Conservation (phyloP, 257 asterid genomes). For the Pogostemon cablin region DNA sequence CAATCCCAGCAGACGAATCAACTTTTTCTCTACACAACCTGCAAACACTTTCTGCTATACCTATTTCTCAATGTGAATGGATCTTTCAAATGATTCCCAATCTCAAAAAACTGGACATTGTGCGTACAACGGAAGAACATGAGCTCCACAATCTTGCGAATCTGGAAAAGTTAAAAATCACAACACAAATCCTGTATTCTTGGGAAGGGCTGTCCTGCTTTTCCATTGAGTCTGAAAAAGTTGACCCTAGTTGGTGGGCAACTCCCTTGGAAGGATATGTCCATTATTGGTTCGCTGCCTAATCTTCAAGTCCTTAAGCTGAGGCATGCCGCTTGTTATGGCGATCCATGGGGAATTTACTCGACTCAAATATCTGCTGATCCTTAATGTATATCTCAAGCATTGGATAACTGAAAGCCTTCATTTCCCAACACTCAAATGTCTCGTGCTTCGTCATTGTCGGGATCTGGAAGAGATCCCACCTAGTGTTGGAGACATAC, state of each 20-base stretch:
- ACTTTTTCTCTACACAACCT: no score
- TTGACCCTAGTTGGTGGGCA: slow-evolving; percentile 10
- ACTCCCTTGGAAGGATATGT: slow-evolving; percentile 17
- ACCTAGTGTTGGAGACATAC: background rate
- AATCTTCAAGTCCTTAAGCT: slow-evolving; percentile 29
- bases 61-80: no score
- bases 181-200: background rate
- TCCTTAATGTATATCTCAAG: background rate
- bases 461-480: background rate
- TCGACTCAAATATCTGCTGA: slow-evolving; percentile 1
- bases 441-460: background rate
- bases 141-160: no score
- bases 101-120: no score
- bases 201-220: slow-evolving; percentile 3
- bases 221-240: slow-evolving; percentile 13
- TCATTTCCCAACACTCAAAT: slow-evolving; percentile 8
- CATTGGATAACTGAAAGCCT: slow-evolving; percentile 1
- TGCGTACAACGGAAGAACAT: no score
- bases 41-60: no score
- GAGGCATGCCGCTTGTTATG: background rate
- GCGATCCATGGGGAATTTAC: background rate
- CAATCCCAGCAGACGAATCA: no score
- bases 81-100: no score
- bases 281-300: slow-evolving; percentile 21
- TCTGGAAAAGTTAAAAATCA: no score